Conservation (phyloP, 73 alveolate genomes). For the Tetrahymena elliotti region DNA sequence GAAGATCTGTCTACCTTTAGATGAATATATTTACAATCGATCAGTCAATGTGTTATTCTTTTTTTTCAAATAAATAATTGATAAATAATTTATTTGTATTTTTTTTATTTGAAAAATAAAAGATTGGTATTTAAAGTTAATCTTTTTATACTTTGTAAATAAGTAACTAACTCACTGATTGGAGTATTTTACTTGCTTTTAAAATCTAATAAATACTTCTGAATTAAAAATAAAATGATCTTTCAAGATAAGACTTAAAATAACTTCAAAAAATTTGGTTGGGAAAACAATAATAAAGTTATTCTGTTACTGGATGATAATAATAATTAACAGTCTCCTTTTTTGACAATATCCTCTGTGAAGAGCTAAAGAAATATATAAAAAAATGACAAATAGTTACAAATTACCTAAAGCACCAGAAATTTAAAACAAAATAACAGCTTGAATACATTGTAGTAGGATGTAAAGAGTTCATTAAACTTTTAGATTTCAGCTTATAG, state of each 20-base stretch:
- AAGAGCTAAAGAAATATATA: neutral
- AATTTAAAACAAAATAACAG: neutral
- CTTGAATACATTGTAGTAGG: neutral
- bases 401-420: neutral
- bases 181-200: too few species aligned
- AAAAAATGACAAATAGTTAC: neutral
- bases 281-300: neutral
- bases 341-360: neutral
- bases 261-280: neutral
- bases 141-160: neutral
- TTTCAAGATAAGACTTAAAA: neutral
- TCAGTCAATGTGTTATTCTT: too few species aligned
- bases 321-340: neutral
- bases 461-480: neutral
- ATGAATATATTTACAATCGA: too few species aligned
- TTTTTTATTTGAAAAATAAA: too few species aligned
- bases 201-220: neutral
- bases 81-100: too few species aligned
- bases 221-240: neutral
- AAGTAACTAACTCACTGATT: neutral
- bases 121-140: too few species aligned
- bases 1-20: too few species aligned
- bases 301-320: neutral
- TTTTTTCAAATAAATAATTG: too few species aligned
- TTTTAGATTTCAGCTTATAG: too few species aligned